Evolutionary conservation across 2,329 filamentous ascomycete species (phyloP), one percentile per base, ranked within the genome.

Genomic region (Xylariaceae sp.): DNA sequence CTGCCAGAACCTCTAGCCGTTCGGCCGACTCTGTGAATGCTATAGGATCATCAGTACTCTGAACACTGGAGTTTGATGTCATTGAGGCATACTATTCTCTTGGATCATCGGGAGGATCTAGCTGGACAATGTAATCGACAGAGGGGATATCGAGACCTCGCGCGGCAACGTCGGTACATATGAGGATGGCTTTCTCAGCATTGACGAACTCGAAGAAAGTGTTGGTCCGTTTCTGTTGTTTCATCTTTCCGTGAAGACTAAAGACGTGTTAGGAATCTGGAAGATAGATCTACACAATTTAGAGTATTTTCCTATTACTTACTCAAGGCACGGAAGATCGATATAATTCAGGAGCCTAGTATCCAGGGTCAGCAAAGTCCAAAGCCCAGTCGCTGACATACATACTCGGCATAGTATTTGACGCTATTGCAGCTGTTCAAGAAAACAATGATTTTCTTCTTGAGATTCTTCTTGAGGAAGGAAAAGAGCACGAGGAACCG

Each of bases 221-320:
- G 68, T 95, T 96, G 19, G 94, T 99, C n/a, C 94, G 89, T 72
- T 96, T 96, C 73, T 97, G 91, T 73, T 99, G 94, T 74, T 99
- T 99, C 74, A 96, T 90, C 75, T 99, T 97, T 61, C 91, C 94
- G 66, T 91, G 88, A 2, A 92, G 75, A 60, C 22, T 28, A 28
- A 28, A 7, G 7, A 28, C 4, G 7, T 28, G 22, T 28, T 28
- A 28, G 22, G 7, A 28, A 28, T 5, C 4, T 5, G 22, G 22
- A 4, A 28, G 7, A 28, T 5, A 7, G 22, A 28, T 7, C 4
- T 28, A 28, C 7, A 28, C 7, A 7, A 7, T 7, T 28, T 7
- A 28, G 4, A 4, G 22, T n/a, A 28, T 28, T 28, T 7, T 4
- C 7, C 22, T 28, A 28, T 28, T 28, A 28, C 22, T 28, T 28